Base-by-base conservation (phyloP, 257 asterid genomes). In the Orobanche coerulescens region DNA sequence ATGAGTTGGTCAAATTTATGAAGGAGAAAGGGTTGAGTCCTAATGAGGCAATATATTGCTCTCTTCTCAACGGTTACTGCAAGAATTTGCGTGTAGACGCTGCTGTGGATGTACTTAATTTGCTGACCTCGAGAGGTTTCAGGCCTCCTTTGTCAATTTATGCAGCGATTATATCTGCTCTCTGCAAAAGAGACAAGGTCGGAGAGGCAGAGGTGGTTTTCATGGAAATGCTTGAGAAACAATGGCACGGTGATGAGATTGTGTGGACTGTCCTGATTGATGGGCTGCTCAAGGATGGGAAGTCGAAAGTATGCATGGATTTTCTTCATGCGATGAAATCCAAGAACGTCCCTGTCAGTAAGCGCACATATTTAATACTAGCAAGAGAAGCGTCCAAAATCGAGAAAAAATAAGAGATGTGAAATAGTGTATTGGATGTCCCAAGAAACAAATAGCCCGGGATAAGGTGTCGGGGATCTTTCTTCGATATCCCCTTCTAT, bases 251-350 rank as follows among this genome's bases (percentile, higher is more conserved):
- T 46, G 93, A 92, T 78, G 95, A 92, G 81, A 84, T 92, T 80
- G 95, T 88, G 50, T 85, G 96, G 96, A 82, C 90, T 24, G 61
- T 92, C 66, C 77, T 92, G 78, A 75, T 92, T 64, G 98, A 92
- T 80, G 87, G 87, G 47, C 75, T 92, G 71, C 81, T 92, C 33
- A 82, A 82, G 85, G 76, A 73, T 18, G 89, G 92, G 66, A 76
- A 82, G 50, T 64, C 81, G 18, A 66, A 81, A 58, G 73, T 75
- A 31, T 82, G 96, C 80, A 57, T 75, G 76, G 79, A 82, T 69
- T 71, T 92, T 84, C 78, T 88, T 80, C 87, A 75, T 22, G 50
- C 49, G 19, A 77, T 92, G 90, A 78, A 78, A 14, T 79, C 84
- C 20, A 84, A 78, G 84, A 79, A 81, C 56, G 59, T 81, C 70